Percentiles rank a stretch among this genome's conserved stretches.
phyloP scores from a whole-genome alignment of 257 asterid species.

The Schizonepeta tenuifolia region DNA sequence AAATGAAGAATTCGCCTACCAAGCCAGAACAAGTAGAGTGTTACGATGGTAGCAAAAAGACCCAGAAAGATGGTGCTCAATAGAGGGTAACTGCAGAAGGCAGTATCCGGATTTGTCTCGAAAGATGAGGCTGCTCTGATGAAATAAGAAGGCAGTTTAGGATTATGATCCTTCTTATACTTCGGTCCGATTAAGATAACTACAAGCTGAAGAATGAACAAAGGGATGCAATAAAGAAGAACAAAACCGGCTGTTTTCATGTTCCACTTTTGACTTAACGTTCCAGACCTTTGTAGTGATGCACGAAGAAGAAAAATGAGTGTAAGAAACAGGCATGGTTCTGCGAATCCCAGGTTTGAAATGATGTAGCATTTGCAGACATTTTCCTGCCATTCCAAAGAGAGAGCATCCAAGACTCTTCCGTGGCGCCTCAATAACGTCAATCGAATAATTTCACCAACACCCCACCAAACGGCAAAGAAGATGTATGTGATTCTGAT shows the following conservation, averaged over 20 bases:
- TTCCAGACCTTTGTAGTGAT: slow-evolving; percentile 74
- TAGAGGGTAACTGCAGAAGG: slow-evolving; percentile 85
- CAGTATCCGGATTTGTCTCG: slow-evolving; percentile 36
- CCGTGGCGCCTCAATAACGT: slow-evolving; percentile 68
- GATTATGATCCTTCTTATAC: slow-evolving; percentile 43
- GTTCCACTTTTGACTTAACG: slow-evolving; percentile 75
- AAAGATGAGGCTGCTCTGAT: slow-evolving; percentile 44
- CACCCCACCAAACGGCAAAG: slow-evolving; percentile 85
- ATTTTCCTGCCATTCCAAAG: slow-evolving; percentile 72
- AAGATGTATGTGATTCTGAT: slow-evolving; percentile 66
- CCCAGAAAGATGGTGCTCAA: slow-evolving; percentile 79
- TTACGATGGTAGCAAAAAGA: slow-evolving; percentile 65
- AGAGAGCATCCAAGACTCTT: slow-evolving; percentile 61
- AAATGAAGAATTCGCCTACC: slow-evolving; percentile 77
- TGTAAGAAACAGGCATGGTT: slow-evolving; percentile 81
- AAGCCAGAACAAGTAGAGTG: slow-evolving; percentile 71
- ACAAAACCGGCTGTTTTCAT: slow-evolving; percentile 67
- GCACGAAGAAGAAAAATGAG: slow-evolving; percentile 88
- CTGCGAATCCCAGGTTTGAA: slow-evolving; percentile 90
- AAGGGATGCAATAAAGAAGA: slow-evolving; percentile 72
- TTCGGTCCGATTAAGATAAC: slow-evolving; percentile 65
- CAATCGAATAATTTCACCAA: slow-evolving; percentile 79
- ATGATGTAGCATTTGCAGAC: slow-evolving; percentile 92
- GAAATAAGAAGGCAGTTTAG: slow-evolving; percentile 71
- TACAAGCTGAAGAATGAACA: slow-evolving; percentile 75